Evolutionary conservation across 1,284 basidiomycete genomes (phyloP).

Genomic region (Coriolopsis trogii): DNA sequence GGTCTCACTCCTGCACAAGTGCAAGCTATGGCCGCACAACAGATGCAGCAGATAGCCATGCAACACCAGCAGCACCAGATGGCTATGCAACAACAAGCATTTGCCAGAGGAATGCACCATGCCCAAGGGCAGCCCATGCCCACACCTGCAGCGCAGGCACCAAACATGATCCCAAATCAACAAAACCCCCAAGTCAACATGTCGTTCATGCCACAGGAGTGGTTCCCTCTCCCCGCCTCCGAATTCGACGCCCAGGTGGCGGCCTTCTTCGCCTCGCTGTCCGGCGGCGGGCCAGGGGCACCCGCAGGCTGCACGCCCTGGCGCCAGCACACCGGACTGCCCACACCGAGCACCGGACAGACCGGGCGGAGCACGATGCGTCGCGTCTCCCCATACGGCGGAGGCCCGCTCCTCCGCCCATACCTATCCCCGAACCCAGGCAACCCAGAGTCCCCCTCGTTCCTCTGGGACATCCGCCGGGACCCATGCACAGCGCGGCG

Average conservation of each 20-base stretch:
- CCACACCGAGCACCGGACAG: background rate
- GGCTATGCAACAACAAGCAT: no score
- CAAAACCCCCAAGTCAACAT: no score
- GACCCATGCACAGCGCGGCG: background rate
- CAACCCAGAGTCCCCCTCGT: slow-evolving; percentile 33
- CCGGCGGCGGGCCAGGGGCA: no score
- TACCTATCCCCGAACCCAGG: slow-evolving; percentile 40
- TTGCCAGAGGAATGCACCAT: no score
- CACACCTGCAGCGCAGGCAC: no score
- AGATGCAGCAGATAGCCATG: no score
- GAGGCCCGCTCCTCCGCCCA: slow-evolving; percentile 30
- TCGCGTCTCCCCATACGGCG: slow-evolving; percentile 1
- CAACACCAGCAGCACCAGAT: no score
- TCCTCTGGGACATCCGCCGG: slow-evolving; percentile 33
- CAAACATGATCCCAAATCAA: no score
- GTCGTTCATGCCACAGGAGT: background rate
- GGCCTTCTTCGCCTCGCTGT: no score
- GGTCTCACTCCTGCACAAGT: background rate
- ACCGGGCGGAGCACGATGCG: background rate
- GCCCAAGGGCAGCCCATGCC: no score
- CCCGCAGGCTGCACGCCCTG: no score
- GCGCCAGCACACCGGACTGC: background rate
- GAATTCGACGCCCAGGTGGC: background rate
- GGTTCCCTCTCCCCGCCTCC: background rate
- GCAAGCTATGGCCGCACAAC: background rate